Evolutionary conservation across 2,329 filamentous ascomycete species (phyloP), one percentile per base, ranked within the genome.

Genomic region (Trichophyton verrucosum): DNA sequence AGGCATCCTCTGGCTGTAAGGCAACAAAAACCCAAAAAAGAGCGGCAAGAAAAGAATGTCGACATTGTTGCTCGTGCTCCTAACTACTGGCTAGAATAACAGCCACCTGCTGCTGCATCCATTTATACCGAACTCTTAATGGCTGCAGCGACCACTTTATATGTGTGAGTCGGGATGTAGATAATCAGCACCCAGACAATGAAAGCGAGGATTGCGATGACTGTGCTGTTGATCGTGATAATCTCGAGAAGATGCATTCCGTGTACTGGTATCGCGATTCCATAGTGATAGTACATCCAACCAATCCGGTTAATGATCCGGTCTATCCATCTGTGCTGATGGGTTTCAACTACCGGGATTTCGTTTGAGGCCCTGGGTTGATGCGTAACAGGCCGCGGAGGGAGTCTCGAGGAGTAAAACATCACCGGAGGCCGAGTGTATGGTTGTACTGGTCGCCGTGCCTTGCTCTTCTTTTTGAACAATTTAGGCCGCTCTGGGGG

Each of bases 231-330:
- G 13, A 55, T 55, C 4, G 9, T 36, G 24, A 55, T n/a, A n/a
- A 55, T 55, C 51, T 55, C 51, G 13, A 55, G 13, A 8, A 27
- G 51, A 55, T 55, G 51, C 51, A 55, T 55, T 33, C 51, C 51
- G 51, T 55, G 51, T 15, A 55, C 51, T 2, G 51, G 51, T 17
- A 55, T 55, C 51, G 51, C 51, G 7, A 55, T 20, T 33, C 51
- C 51, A 55, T 55, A 55, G 27, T 55, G 51, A n/a, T 55, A 55
- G 51, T 55, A 55, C 51, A 33, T 55, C 51, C 27, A 27, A n/a
- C 51, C 27, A 38, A 55, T 4, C 2, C 51, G 11, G 33, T 9
- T 38, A 13, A 38, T 38, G 51, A 27, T 53, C 6, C 33, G 9
- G 4, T 7, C 15, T 55, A 17, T 27, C 51, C 15, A 11, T 55